Evolutionary conservation across 2,329 filamentous ascomycete species (phyloP), one percentile per base, ranked within the genome.

Genomic region (Bimuria novae-zelandiae): DNA sequence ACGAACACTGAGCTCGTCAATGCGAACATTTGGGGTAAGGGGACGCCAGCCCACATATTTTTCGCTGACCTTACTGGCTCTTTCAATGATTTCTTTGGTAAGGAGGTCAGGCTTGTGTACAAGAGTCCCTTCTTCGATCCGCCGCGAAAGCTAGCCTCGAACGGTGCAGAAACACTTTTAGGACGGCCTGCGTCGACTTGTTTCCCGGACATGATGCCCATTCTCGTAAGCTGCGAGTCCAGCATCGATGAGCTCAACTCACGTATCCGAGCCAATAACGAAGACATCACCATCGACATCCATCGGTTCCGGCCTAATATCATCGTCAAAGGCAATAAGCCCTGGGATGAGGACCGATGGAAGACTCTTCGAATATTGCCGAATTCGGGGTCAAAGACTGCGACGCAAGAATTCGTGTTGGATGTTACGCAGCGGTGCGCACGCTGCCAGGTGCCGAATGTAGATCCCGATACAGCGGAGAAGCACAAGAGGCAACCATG

Each of bases 311-410:
- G 85, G 16, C 84, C 85, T 1, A 88, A 88, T 65, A 83, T 88
- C 50, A 77, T 88, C 19, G 77, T 88, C 37, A 73, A 75, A 12
- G 84, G 84, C 1, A 72, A 75, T 33, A 72, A 75, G 48, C 79
- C 85, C 0, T 88, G 85, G 85, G 77, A 77, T 32, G 85, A 88
- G 64, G 85, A 88, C 65, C 76, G 76, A 14, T 88, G 85, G 85
- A 87, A 86, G 71, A 76, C 78, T 3, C 72, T 87, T 0, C 75
- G 79, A 8, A 78, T 84, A 43, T 44, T 51, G 3, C 53, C 62
- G 0, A 47, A 51, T 39, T 17, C 49, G 10, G 59, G 54, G 10
- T 23, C 52, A 19, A 49, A 50, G n/a, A 36, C 47, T 27, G 21
- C 21, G 44, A 29, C 55, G 50, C 73, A 47, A 6, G 17, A 16